These are phyloP conservation scores for Fusarium nematophilum DNA, from an alignment of 2,329 filamentous ascomycete species.

Conservation along the genomic window DNA sequence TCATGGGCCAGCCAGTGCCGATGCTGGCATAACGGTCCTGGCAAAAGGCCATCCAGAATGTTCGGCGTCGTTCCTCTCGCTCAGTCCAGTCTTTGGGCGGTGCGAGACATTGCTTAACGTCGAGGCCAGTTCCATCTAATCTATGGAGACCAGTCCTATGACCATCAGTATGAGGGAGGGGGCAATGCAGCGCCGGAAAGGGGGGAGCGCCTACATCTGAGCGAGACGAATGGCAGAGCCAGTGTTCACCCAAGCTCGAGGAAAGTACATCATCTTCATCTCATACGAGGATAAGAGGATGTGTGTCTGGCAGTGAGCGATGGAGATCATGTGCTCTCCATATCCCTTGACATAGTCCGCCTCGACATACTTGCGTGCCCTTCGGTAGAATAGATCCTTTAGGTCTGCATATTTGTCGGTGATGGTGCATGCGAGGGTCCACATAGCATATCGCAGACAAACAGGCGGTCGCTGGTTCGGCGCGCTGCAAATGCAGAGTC, in stretches of 20 bases:
- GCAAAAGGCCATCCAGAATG: slow-evolving; percentile 95
- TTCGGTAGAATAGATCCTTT: slow-evolving; percentile 89
- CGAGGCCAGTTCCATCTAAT: slow-evolving; percentile 82
- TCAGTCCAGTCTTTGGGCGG: slow-evolving; percentile 94
- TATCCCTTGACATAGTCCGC: slow-evolving; percentile 91
- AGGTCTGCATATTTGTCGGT: slow-evolving; percentile 83
- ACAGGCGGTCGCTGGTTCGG: slow-evolving; percentile 87
- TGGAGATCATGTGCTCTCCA: slow-evolving; percentile 87
- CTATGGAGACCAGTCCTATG: slow-evolving; percentile 90
- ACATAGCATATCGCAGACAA: slow-evolving; percentile 92
- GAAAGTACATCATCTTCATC: slow-evolving; percentile 98
- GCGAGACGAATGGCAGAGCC: slow-evolving; percentile 83
- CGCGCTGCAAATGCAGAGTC: slow-evolving; percentile 58
- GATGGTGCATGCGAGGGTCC: slow-evolving; percentile 90
- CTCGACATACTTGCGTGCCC: slow-evolving; percentile 90
- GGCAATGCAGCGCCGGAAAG: neutral
- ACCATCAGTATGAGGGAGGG: slow-evolving; percentile 44
- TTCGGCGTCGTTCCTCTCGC: slow-evolving; percentile 87
- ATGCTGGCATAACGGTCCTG: slow-evolving; percentile 94
- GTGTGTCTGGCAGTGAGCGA: slow-evolving; percentile 89
- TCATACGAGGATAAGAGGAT: slow-evolving; percentile 84
- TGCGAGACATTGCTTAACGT: slow-evolving; percentile 92
- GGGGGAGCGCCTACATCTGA: slow-evolving; percentile 73
- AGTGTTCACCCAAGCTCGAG: slow-evolving; percentile 92
- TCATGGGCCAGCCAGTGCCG: slow-evolving; percentile 97